Evolutionary conservation across 2,329 filamentous ascomycete species (phyloP), one percentile per base, ranked within the genome.

Genomic region (Alternaria incomplexa): DNA sequence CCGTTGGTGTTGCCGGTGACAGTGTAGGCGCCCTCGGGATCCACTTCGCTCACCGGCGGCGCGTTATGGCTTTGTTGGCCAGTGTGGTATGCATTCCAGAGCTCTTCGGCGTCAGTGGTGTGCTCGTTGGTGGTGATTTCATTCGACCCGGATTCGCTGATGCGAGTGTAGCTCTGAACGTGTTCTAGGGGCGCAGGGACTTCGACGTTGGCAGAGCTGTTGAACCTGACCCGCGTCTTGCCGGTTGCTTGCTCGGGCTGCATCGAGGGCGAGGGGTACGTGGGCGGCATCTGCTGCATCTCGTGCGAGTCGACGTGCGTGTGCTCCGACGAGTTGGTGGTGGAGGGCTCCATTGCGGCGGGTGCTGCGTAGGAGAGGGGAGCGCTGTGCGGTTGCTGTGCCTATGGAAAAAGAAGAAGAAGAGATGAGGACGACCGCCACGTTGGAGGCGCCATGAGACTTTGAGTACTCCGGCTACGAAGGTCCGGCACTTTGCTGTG

Each of bases 1-100:
- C 75, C 75, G 25, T 73, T 68, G 13, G 64, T 62, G 56, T 70
- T 73, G n/a, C 74, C 72, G 1, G 73, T 72, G 15, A 72, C 70
- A 15, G 73, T 67, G 46, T 75, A 76, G 28, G 55, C 56, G 11
- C 70, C 69, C 20, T 75, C 70, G 8, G 65, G 61, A 23, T 68
- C 62, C 2, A 53, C 58, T 7, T 61, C 52, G 25, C 62, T 64
- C 43, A 46, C n/a, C 6, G 62, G 53, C 17, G 40, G 56, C 13
- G 44, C 17, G 3, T 60, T 44, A n/a, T 26, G 40, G 10, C 55
- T 30, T 17, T 70, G 63, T 12, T 55, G 22, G 17, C 58, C 62
- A 12, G 52, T 56, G 6, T 62, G 64, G 59, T 76, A 73, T 13
- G 72, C 70, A 13, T 63, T 63, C 17, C 67, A 56, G 20, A 75